phyloP scores from a whole-genome alignment of 2,329 filamentous ascomycete genomes.

The Trichoderma sp. region DNA sequence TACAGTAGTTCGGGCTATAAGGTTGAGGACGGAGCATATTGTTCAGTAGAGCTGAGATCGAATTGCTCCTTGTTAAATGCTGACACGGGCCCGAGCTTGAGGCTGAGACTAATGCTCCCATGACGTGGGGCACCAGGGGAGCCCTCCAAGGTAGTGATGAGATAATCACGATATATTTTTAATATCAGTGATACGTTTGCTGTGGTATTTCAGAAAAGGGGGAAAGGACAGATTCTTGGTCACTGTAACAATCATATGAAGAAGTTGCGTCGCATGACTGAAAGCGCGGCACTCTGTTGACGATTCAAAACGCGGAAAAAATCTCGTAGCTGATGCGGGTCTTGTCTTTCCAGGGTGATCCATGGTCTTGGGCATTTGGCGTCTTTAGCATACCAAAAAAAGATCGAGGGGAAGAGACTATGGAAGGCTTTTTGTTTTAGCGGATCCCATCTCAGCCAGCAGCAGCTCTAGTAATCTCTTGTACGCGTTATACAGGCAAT shows the following conservation, averaged over 20 bases:
- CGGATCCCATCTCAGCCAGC: neutral
- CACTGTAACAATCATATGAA: neutral
- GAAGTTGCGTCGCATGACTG: neutral
- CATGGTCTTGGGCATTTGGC: neutral
- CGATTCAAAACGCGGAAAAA: neutral
- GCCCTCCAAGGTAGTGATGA: neutral
- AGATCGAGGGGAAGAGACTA: neutral
- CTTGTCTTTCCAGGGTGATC: neutral
- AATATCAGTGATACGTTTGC: neutral
- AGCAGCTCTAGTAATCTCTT: neutral
- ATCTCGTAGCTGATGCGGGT: neutral
- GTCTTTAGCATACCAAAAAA: neutral
- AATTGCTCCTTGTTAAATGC: neutral
- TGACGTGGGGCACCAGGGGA: neutral
- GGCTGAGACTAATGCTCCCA: neutral
- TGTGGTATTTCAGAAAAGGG: neutral
- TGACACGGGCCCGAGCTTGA: conserved; percentile 11
- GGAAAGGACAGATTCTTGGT: neutral
- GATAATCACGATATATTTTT: neutral
- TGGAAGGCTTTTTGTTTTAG: neutral
- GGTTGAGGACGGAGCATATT: neutral
- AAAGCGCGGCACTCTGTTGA: neutral
- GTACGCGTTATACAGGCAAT: neutral
- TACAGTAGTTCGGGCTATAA: neutral
- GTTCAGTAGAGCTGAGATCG: neutral